Conservation (phyloP, 2,329 filamentous ascomycete species). For the Mariannaea elegans region DNA sequence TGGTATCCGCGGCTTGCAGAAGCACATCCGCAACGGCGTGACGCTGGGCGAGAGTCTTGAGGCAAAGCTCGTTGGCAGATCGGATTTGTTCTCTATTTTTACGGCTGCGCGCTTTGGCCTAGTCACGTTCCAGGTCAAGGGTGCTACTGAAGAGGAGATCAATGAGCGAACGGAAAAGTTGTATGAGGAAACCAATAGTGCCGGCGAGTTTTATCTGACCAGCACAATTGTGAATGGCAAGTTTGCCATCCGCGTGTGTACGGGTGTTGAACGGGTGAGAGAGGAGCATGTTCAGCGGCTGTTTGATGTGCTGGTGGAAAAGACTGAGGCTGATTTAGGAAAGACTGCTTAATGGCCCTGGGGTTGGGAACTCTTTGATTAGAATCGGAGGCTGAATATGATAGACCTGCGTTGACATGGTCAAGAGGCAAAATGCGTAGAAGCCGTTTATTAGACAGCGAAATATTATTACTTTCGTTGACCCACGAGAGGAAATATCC, state of each 20-base stretch:
- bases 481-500: too few species aligned
- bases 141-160: conserved; percentile 57
- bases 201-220: conserved; percentile 85
- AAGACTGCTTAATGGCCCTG: conserved; percentile 10
- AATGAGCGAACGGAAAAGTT: conserved; percentile 78
- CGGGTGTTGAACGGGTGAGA: conserved; percentile 70
- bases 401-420: too few species aligned
- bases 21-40: conserved; percentile 76
- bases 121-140: conserved; percentile 74
- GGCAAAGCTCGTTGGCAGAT: conserved; percentile 62
- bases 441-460: too few species aligned
- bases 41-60: conserved; percentile 76
- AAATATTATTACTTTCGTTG: too few species aligned
- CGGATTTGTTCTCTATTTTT: conserved; percentile 80
- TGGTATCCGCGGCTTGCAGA: conserved; percentile 78
- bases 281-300: conserved; percentile 78
- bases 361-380: background rate
- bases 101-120: conserved; percentile 80
- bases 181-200: conserved; percentile 77
- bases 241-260: conserved; percentile 84
- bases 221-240: conserved; percentile 76
- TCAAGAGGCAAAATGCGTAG: too few species aligned
- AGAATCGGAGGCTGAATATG: background rate
- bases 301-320: conserved; percentile 76
- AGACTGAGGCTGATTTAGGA: conserved; percentile 56